Base-by-base conservation (phyloP, 108 stramenopile species). In the Epithemia pelagica region DNA sequence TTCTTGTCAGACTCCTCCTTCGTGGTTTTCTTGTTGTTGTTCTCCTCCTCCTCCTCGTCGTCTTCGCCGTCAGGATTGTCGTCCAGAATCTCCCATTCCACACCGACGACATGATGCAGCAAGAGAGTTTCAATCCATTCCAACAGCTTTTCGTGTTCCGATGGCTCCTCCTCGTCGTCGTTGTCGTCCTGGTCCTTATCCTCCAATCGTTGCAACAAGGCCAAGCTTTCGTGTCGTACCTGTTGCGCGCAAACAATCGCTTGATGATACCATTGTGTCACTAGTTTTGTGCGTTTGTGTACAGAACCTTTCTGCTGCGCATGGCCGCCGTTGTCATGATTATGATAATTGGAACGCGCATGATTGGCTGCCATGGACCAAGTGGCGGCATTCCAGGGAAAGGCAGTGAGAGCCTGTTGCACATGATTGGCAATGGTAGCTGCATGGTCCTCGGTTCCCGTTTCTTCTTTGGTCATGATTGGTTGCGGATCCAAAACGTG, bases 111-210 rank as follows among this genome's bases (percentile, higher is more conserved):
- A 57, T 84, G 87, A 77, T 90, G 78, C 52, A 88, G 52, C 26
- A 93, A 53, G 22, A 93, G 59, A n/a, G 85, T 54, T 66, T 93
- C 87, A 26, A 93, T 80, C 87, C 85, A 86, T 76, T 93, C 87
- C 2, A 25, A 20, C 1, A 37, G 32, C 46, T 32, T 15, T 46
- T 46, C 37, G 15, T 46, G 10, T 5, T 46, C 37, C 10, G 5
- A 10, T 46, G 10, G 10, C 15, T 5, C 37, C 27, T 31, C 65
- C 23, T 73, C 64, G 21, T 71, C 66, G 62, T 71, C 53, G 10
- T 46, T 15, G 10, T 5, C 15, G 5, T 46, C 37, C 5, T 46
- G 37, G 22, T 66, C 54, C 2, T 56, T 64, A 27, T 76, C 69
- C 66, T 59, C 19, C 76, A 55, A 46, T 15, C 37, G 37, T 46